phyloP scores from a whole-genome alignment of 73 alveolate species.

The Effrenium voratum region DNA sequence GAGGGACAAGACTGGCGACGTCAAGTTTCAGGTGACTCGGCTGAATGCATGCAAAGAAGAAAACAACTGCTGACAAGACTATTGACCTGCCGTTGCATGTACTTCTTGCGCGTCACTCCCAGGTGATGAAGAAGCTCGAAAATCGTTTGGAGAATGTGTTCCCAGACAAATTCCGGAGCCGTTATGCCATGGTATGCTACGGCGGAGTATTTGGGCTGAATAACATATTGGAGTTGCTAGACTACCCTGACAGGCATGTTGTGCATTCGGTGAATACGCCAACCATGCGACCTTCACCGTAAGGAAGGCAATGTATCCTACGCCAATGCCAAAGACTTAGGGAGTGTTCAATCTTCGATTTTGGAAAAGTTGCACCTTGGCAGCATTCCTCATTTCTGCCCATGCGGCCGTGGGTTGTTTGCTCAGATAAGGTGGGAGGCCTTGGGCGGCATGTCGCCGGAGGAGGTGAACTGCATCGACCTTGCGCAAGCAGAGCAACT shows the following conservation, averaged over 20 bases:
- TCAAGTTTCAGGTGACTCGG: constrained; percentile 63
- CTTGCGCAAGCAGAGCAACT: constrained; percentile 54
- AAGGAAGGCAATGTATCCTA: constrained; percentile 88
- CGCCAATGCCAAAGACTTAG: constrained; percentile 81
- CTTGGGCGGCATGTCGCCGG: constrained; percentile 47
- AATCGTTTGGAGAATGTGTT: constrained; percentile 59
- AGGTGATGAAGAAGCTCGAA: constrained; percentile 87
- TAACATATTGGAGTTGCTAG: neutral
- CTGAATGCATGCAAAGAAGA: neutral
- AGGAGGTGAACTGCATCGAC: constrained; percentile 37
- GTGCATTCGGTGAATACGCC: neutral
- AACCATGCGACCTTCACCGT: neutral
- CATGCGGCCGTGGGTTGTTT: neutral
- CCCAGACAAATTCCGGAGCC: constrained; percentile 76
- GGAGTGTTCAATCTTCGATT: constrained; percentile 46
- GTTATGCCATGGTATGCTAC: constrained; percentile 89
- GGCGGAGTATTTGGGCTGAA: constrained; percentile 31
- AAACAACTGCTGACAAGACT: neutral
- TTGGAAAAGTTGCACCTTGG: constrained; percentile 65
- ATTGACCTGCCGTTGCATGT: neutral
- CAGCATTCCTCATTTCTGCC: neutral
- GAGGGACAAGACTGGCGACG: constrained; percentile 86
- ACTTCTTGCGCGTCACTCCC: neutral
- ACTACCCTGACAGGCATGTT: neutral
- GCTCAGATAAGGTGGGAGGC: constrained; percentile 40